Conservation (phyloP, 306 rosid genomes). For the Malus sieversii region DNA sequence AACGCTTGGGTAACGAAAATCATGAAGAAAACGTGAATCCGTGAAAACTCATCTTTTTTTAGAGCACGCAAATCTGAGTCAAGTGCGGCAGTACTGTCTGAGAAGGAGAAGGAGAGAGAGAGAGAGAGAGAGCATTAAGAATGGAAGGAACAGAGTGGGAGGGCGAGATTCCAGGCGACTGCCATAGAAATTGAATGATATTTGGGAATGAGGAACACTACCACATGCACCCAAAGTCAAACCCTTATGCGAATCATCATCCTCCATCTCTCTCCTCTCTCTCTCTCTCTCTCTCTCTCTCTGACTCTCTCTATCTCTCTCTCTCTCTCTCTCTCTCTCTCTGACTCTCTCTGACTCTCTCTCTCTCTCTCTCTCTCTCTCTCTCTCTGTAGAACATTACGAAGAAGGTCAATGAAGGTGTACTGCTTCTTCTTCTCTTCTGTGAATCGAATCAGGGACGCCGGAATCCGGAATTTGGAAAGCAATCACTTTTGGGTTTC, state of each 20-base stretch:
- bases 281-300: neutral
- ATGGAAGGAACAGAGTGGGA: conserved; percentile 1
- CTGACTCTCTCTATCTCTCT: neutral
- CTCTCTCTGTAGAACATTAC: neutral
- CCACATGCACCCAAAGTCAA: conserved; percentile 50
- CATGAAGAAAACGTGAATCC: conserved; percentile 17
- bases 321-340: neutral
- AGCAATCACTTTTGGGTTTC: neutral
- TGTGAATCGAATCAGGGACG: neutral
- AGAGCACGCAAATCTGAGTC: conserved; percentile 14
- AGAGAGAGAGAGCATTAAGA: conserved; percentile 7
- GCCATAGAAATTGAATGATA: conserved; percentile 36
- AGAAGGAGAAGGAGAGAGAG: neutral
- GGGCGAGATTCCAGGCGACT: conserved; percentile 38
- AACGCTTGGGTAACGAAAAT: conserved; percentile 3
- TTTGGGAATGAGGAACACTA: conserved; percentile 23
- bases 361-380: neutral
- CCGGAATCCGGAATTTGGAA: neutral
- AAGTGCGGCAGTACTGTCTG: neutral
- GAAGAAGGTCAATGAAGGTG: neutral
- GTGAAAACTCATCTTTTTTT: conserved; percentile 28
- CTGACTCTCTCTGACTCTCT: too few relatives aligned
- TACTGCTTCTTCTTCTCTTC: neutral
- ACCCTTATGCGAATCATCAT: neutral
- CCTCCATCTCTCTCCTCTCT: neutral